Evolutionary conservation across 768 basidiomycete species (phyloP).

Genomic region (Multifurca ochricompacta): DNA sequence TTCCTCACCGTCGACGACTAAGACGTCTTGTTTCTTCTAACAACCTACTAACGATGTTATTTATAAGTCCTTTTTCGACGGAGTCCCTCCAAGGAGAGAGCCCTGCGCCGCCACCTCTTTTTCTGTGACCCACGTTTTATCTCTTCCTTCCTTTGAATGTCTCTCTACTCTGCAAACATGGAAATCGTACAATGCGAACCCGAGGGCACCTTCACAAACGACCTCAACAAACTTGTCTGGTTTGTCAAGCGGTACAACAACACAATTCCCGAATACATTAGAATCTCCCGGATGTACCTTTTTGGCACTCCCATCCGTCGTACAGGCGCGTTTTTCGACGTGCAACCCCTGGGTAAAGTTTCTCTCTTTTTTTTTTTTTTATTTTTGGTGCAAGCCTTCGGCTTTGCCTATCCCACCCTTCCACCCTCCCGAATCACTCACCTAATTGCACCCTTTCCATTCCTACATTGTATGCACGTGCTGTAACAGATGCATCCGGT

Average conservation of each 20-base stretch:
- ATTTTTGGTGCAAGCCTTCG: no score
- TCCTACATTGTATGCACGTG: no score
- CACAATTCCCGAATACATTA: slow-evolving; percentile 9
- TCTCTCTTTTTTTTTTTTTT: no score
- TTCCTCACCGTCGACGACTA: not conserved
- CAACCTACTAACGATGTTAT: no score
- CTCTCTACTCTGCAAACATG: not conserved
- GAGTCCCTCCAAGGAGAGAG: no score
- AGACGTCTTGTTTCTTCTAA: not conserved
- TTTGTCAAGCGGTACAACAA: slow-evolving; percentile 8
- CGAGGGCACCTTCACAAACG: not conserved
- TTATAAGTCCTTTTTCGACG: no score
- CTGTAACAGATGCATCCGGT: slow-evolving; percentile 19
- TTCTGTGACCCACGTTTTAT: not conserved
- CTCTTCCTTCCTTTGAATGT: not conserved
- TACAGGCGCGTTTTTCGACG: not conserved
- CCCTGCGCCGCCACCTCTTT: not conserved
- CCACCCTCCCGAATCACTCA: no score
- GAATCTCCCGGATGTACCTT: slow-evolving; percentile 13
- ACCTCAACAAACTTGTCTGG: not conserved
- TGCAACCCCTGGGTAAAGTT: slow-evolving; percentile 15
- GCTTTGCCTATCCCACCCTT: no score
- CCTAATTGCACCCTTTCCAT: not conserved
- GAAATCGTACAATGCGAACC: not conserved
- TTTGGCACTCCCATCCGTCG: slow-evolving; percentile 19